A percentile compares a stretch with the other conserved stretches of the same genome.
Conservation (phyloP, 2,329 filamentous ascomycete species). For the Akanthomyces dipterigenus region DNA sequence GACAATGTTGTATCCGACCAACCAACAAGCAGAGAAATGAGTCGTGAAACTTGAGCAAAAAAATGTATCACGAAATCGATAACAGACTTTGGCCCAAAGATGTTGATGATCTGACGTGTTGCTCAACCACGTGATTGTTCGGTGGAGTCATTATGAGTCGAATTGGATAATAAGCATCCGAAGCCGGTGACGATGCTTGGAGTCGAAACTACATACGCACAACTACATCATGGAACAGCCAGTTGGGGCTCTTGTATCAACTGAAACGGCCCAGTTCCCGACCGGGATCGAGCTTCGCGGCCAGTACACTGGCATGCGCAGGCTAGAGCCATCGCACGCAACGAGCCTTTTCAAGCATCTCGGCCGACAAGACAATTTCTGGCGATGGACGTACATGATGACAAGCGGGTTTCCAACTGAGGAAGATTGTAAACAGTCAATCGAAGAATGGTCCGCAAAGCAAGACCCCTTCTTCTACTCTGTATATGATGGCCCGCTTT, state of each 20-base stretch:
- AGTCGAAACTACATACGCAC: neutral
- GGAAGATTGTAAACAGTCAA: constrained; percentile 15
- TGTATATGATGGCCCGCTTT: constrained; percentile 29
- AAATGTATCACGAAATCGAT: too few relatives aligned
- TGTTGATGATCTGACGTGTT: neutral
- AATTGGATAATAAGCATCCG: neutral
- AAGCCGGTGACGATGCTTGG: neutral
- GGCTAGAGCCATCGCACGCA: constrained; percentile 22
- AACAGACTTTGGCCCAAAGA: neutral
- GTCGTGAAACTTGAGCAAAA: too few relatives aligned
- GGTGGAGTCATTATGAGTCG: constrained; percentile 11
- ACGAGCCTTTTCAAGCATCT: constrained; percentile 25
- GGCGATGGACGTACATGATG: constrained; percentile 30
- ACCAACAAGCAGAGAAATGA: neutral
- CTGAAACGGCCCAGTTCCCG: neutral
- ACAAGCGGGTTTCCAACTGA: constrained; percentile 18
- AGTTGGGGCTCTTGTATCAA: neutral
- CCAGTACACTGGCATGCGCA: constrained; percentile 25
- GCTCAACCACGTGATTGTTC: neutral
- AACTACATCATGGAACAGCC: constrained; percentile 7
- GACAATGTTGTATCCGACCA: too few relatives aligned
- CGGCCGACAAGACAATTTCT: constrained; percentile 23
- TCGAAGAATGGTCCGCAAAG: constrained; percentile 20
- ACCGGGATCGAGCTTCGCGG: constrained; percentile 20
- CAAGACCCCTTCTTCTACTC: constrained; percentile 37